Evolutionary conservation across 345 rosid genomes (phyloP).

Genomic region (Stellera chamaejasme): DNA sequence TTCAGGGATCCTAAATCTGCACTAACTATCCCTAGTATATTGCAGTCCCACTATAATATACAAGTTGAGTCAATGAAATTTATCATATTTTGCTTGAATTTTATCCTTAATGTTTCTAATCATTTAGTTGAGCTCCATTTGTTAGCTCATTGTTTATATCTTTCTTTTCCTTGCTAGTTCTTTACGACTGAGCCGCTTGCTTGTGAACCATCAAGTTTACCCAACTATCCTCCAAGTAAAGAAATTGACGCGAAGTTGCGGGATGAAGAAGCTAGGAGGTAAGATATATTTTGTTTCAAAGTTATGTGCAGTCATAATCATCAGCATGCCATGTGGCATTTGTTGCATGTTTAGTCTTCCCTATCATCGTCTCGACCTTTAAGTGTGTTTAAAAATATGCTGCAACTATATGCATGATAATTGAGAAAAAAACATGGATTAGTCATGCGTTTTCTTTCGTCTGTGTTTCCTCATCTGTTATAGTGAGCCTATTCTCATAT

Average conservation of each 20-base stretch:
- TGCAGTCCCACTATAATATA: background rate
- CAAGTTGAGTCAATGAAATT: background rate
- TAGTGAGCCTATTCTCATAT: too few species aligned
- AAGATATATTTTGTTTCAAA: slow-evolving; percentile 8
- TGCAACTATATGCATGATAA: too few species aligned
- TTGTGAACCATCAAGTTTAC: slow-evolving; percentile 87
- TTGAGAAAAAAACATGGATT: too few species aligned
- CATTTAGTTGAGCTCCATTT: background rate
- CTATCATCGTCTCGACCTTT: too few species aligned
- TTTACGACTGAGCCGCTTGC: slow-evolving; percentile 67
- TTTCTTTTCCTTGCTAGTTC: slow-evolving; percentile 35
- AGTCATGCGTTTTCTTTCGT: too few species aligned
- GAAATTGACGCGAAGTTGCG: slow-evolving; percentile 88
- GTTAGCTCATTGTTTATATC: background rate
- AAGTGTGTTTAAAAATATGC: too few species aligned
- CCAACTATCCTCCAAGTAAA: slow-evolving; percentile 94
- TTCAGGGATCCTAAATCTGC: too few species aligned
- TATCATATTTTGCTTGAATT: background rate
- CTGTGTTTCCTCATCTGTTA: too few species aligned
- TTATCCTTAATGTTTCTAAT: background rate
- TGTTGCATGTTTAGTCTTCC: too few species aligned
- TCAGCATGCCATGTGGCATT: background rate
- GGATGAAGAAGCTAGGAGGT: slow-evolving; percentile 79
- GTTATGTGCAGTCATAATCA: background rate
- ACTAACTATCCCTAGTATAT: too few species aligned